These are phyloP conservation scores for Talaromyces piceae DNA, from an alignment of 2,329 filamentous ascomycete genomes.

Conservation along the genomic window DNA sequence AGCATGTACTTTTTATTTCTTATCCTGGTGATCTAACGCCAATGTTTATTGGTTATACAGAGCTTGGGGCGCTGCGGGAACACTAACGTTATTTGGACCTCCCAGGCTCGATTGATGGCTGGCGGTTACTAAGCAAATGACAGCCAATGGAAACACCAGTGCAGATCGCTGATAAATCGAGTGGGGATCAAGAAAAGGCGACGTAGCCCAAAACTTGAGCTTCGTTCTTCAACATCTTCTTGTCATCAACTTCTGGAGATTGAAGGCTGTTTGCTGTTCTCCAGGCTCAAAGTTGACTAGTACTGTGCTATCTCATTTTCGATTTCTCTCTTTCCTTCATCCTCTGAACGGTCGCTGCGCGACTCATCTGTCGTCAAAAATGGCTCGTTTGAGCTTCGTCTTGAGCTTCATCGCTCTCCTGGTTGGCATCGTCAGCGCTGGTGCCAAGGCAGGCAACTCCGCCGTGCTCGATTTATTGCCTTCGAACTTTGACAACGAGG, in stretches of 20 bases:
- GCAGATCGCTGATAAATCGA: slow-evolving; percentile 1
- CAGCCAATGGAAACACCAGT: neutral
- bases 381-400: slow-evolving; percentile 41
- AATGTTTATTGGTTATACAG: neutral
- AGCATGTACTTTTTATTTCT: too few relatives aligned
- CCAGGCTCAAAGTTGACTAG: neutral
- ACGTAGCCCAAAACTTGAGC: slow-evolving; percentile 10
- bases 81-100: neutral
- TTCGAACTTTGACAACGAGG: slow-evolving; percentile 82
- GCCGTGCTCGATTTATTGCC: slow-evolving; percentile 86
- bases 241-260: neutral
- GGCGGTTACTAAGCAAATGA: neutral
- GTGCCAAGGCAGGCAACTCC: slow-evolving; percentile 55
- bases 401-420: slow-evolving; percentile 40
- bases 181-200: slow-evolving; percentile 4
- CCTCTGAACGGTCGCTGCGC: neutral
- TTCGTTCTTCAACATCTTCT: neutral
- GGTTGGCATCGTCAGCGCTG: slow-evolving; percentile 46
- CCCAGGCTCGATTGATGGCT: neutral
- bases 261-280: neutral
- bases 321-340: neutral
- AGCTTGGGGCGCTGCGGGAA: neutral
- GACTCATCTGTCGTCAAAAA: slow-evolving; percentile 1
- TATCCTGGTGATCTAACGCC: too few relatives aligned
- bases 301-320: neutral